Evolutionary conservation across 306 rosid genomes (phyloP).

Genomic region (Corylus avellana): DNA sequence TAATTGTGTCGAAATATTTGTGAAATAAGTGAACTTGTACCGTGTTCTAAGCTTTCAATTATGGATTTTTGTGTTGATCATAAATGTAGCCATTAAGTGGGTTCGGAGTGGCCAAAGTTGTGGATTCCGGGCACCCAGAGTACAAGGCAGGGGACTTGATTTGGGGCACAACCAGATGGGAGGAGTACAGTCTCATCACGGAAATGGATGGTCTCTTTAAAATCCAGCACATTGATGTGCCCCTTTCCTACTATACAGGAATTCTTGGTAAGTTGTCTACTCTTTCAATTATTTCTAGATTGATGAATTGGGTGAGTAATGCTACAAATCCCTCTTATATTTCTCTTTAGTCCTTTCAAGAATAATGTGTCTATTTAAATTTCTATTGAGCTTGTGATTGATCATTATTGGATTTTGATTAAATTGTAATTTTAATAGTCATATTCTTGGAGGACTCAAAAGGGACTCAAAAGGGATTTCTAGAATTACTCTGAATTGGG

Average conservation of each 20-base stretch:
- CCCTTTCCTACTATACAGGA: constrained; percentile 50
- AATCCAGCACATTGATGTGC: constrained; percentile 42
- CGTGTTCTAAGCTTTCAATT: not conserved
- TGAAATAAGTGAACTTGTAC: not conserved
- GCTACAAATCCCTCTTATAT: too few relatives aligned
- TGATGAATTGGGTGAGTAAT: not conserved
- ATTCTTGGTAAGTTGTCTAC: constrained; percentile 18
- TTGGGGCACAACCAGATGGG: constrained; percentile 56
- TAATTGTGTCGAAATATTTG: too few relatives aligned
- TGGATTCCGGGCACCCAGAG: constrained; percentile 46
- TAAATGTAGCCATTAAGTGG: constrained; percentile 19
- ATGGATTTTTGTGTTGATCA: not conserved
- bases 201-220: constrained; percentile 35
- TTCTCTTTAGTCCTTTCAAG: too few relatives aligned
- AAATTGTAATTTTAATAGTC: too few relatives aligned
- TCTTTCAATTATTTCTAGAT: not conserved
- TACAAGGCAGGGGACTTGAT: constrained; percentile 50
- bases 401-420: too few relatives aligned
- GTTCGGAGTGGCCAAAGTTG: constrained; percentile 51
- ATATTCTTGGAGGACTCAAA: too few relatives aligned
- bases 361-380: too few relatives aligned
- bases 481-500: not conserved
- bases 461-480: too few relatives aligned
- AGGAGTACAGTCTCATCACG: constrained; percentile 44
- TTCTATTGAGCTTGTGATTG: too few relatives aligned